Conservation (phyloP, 257 asterid genomes). For the Gardenia jasminoides region DNA sequence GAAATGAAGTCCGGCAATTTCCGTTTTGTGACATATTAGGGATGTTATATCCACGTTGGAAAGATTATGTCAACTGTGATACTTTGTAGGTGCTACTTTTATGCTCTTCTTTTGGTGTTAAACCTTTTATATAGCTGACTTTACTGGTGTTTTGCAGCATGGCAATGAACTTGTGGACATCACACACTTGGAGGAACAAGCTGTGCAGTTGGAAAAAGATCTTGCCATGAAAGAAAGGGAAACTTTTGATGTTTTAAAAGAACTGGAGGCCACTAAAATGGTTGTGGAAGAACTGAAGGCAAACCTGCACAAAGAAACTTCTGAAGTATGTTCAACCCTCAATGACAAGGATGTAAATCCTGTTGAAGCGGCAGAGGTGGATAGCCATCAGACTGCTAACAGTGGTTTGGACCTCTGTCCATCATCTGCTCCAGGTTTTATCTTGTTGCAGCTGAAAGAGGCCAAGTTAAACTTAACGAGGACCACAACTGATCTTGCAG, state of each 20-base stretch:
- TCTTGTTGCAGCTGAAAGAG: conserved; percentile 69
- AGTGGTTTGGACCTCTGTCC: conserved; percentile 35
- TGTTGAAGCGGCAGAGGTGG: conserved; percentile 21
- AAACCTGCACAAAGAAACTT: conserved; percentile 62
- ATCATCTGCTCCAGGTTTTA: conserved; percentile 60
- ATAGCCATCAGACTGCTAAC: neutral
- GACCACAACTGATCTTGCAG: conserved; percentile 73
- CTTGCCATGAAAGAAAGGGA: conserved; percentile 71
- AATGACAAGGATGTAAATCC: conserved; percentile 10
- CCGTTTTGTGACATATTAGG: no score
- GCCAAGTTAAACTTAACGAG: conserved; percentile 68
- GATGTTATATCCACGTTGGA: no score
- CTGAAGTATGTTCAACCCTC: conserved; percentile 40
- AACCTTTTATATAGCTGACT: neutral
- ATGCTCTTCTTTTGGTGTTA: neutral
- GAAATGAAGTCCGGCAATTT: no score
- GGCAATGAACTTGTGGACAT: conserved; percentile 42
- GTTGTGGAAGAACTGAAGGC: conserved; percentile 57
- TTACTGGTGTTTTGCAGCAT: conserved; percentile 29
- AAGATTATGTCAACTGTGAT: neutral
- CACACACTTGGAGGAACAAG: conserved; percentile 63
- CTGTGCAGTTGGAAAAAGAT: conserved; percentile 62
- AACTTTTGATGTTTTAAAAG: conserved; percentile 73
- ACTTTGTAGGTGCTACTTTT: neutral
- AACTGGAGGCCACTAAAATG: conserved; percentile 61